phyloP scores from a whole-genome alignment of 495 filamentous ascomycete species.

The Tetracladium marchalianum region DNA sequence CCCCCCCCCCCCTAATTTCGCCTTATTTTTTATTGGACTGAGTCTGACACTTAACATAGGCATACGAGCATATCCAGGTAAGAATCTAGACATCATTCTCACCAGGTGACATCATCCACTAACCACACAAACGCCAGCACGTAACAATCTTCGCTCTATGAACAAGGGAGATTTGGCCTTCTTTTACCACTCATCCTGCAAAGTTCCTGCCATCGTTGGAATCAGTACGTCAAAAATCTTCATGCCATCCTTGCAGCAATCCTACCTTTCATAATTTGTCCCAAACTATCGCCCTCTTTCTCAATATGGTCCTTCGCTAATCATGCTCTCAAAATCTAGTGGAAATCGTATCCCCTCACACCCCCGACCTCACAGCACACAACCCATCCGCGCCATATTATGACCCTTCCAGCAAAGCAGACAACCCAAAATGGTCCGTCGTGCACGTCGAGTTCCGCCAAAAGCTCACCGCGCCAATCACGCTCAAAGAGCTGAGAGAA shows the following conservation, averaged over 20 bases:
- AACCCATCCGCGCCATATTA: constrained; percentile 73
- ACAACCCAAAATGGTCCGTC: constrained; percentile 79
- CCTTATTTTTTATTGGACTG: not conserved
- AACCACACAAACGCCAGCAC: constrained; percentile 33
- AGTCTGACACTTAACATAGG: constrained; percentile 10
- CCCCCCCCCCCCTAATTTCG: not conserved
- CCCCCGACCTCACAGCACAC: constrained; percentile 73
- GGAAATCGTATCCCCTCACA: constrained; percentile 80
- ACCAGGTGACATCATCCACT: not conserved
- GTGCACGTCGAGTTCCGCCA: constrained; percentile 79
- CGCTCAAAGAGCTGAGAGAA: constrained; percentile 63
- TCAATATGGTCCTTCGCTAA: too few species aligned
- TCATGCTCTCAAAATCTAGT: constrained; percentile 20
- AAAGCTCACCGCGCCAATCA: constrained; percentile 67
- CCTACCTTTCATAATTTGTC: too few species aligned
- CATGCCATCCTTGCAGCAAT: too few species aligned
- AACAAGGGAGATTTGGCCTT: constrained; percentile 85
- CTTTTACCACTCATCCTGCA: constrained; percentile 97
- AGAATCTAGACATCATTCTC: not conserved
- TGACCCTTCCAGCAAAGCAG: constrained; percentile 56
- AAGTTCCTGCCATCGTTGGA: constrained; percentile 83
- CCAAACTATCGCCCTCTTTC: too few species aligned
- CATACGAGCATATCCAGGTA: constrained; percentile 16
- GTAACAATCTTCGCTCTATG: constrained; percentile 86
- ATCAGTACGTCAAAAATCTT: constrained; percentile 29